Percentiles rank a stretch among this genome's conserved stretches.
Conservation (phyloP, 495 filamentous ascomycete species). For the Bryoglossum gracile region DNA sequence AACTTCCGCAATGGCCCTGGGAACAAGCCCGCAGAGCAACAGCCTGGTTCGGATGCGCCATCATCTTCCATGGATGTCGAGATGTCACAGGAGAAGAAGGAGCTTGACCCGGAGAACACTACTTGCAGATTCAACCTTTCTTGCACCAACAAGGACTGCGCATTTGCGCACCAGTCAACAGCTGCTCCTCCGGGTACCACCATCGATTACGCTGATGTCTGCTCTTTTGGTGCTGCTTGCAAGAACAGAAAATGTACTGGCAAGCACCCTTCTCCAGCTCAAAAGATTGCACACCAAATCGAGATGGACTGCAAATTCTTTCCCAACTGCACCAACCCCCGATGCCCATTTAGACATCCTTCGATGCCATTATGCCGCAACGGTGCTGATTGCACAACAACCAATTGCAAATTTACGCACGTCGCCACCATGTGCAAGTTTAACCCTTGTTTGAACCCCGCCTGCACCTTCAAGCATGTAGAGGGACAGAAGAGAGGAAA, state of each 20-base stretch:
- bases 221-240: constrained; percentile 82
- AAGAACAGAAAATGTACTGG: constrained; percentile 91
- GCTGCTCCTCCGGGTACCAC: constrained; percentile 76
- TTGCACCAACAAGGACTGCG: constrained; percentile 84
- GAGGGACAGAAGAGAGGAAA: constrained; percentile 75
- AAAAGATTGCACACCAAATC: constrained; percentile 64
- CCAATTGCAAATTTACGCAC: constrained; percentile 88
- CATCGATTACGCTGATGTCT: constrained; percentile 72
- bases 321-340: constrained; percentile 83
- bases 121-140: constrained; percentile 80
- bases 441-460: constrained; percentile 79
- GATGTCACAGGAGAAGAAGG: constrained; percentile 39
- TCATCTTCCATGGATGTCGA: constrained; percentile 38
- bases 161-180: constrained; percentile 89
- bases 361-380: constrained; percentile 70
- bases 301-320: constrained; percentile 91
- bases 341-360: constrained; percentile 85
- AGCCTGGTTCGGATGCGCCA: constrained; percentile 8
- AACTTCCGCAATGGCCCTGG: constrained; percentile 27
- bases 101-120: constrained; percentile 43
- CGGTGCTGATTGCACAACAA: constrained; percentile 78
- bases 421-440: constrained; percentile 76
- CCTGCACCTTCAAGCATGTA: constrained; percentile 81
- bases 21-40: constrained; percentile 15
- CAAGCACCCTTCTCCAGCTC: constrained; percentile 85